A percentile compares a stretch with the other conserved stretches of the same genome.
Conservation (phyloP, 2,329 filamentous ascomycete species). For the Dryadomyces sulphureus region DNA sequence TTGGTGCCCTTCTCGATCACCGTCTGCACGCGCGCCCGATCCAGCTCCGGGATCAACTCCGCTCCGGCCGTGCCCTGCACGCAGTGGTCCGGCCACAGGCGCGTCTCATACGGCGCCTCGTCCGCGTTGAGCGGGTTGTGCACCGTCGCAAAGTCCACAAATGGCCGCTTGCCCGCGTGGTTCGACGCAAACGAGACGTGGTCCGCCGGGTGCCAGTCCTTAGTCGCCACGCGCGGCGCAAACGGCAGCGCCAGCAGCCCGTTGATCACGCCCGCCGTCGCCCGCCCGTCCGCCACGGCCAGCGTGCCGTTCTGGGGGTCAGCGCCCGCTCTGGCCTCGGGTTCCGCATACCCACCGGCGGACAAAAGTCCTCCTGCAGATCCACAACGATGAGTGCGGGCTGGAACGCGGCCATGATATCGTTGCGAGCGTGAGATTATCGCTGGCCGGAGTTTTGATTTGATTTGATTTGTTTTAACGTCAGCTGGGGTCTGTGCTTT, state of each 20-base stretch:
- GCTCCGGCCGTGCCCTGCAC: slow-evolving; percentile 61
- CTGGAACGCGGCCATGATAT: slow-evolving; percentile 18
- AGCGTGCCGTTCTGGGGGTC: slow-evolving; percentile 62
- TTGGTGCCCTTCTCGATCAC: slow-evolving; percentile 69
- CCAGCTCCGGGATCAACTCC: slow-evolving; percentile 57
- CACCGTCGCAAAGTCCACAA: slow-evolving; percentile 49
- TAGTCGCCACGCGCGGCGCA: slow-evolving; percentile 63
- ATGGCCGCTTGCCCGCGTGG: slow-evolving; percentile 54
- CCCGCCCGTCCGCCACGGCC: slow-evolving; percentile 59
- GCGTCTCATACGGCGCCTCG: slow-evolving; percentile 47
- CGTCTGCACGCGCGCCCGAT: slow-evolving; percentile 42
- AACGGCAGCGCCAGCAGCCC: slow-evolving; percentile 58
- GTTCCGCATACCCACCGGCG: slow-evolving; percentile 46
- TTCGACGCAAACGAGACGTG: slow-evolving; percentile 85
- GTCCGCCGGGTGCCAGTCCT: slow-evolving; percentile 72
- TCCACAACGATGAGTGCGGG: slow-evolving; percentile 61
- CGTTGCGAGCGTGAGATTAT: too few relatives aligned
- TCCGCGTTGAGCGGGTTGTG: slow-evolving; percentile 47
- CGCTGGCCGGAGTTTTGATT: too few relatives aligned
- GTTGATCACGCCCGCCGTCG: slow-evolving; percentile 60
- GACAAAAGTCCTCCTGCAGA: slow-evolving; percentile 90
- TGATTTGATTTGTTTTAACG: too few relatives aligned
- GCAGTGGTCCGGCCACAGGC: slow-evolving; percentile 86
- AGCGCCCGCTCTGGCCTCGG: slow-evolving; percentile 1
- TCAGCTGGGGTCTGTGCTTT: too few relatives aligned